phyloP scores from a whole-genome alignment of 441 rosid species.

The Gossypium gossypioides region DNA sequence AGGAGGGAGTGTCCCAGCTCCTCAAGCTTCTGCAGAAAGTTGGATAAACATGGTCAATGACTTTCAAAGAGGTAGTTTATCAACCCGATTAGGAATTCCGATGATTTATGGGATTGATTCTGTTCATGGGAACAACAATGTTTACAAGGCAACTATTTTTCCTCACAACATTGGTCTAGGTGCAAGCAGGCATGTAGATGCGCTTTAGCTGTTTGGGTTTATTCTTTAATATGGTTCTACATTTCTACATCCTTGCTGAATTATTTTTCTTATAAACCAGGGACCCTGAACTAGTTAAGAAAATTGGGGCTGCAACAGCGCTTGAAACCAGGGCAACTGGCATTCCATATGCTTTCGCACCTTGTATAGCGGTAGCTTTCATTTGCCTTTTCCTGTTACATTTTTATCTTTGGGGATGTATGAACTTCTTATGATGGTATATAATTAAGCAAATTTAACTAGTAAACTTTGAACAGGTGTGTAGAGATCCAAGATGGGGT shows the following conservation, averaged over 20 bases:
- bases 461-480: conserved; percentile 29
- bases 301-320: conserved; percentile 63
- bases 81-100: conserved; percentile 71
- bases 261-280: conserved; percentile 14
- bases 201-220: background rate
- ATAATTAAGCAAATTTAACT: too few relatives aligned
- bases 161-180: conserved; percentile 87
- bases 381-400: background rate
- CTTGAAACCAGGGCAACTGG: conserved; percentile 62
- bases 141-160: conserved; percentile 66
- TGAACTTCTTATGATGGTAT: background rate
- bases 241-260: background rate
- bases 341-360: conserved; percentile 53
- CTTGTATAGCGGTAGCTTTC: conserved; percentile 49
- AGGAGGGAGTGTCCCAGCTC: conserved; percentile 61
- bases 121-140: conserved; percentile 74
- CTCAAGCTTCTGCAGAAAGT: conserved; percentile 40
- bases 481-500: conserved; percentile 75
- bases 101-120: conserved; percentile 80
- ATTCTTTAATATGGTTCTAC: background rate
- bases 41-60: conserved; percentile 68
- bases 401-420: background rate
- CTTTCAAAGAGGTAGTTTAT: conserved; percentile 51
- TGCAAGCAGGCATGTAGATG: conserved; percentile 52
- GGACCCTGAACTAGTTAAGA: conserved; percentile 53